Evolutionary conservation across 2,329 filamentous ascomycete genomes (phyloP).

Genomic region (Laburnicola sp.): DNA sequence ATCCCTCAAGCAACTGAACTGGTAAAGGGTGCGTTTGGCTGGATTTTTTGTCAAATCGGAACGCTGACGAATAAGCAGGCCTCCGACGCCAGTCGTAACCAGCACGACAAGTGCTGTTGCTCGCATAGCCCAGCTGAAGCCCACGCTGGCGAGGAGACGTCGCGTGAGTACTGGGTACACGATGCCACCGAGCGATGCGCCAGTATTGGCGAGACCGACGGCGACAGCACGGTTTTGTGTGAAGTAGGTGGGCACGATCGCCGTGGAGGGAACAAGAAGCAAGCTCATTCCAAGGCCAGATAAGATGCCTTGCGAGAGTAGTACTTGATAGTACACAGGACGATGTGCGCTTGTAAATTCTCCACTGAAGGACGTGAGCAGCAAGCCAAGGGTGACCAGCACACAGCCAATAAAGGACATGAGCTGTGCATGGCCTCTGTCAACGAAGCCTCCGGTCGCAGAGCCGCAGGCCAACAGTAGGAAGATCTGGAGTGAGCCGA

Average conservation of each 20-base stretch:
- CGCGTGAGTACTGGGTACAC: slow-evolving; percentile 57
- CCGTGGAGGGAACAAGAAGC: slow-evolving; percentile 20
- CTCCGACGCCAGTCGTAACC: no score
- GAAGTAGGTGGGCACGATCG: slow-evolving; percentile 28
- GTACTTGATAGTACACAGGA: slow-evolving; percentile 49
- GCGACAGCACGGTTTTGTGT: slow-evolving; percentile 60
- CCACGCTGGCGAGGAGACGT: slow-evolving; percentile 57
- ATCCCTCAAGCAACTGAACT: no score
- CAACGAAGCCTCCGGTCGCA: no score
- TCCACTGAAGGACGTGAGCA: slow-evolving; percentile 55
- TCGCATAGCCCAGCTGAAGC: slow-evolving; percentile 65
- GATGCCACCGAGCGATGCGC: slow-evolving; percentile 50
- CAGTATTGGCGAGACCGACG: slow-evolving; percentile 50
- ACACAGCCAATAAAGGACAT: slow-evolving; percentile 37
- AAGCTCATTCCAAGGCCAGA: slow-evolving; percentile 20
- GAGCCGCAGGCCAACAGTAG: no score
- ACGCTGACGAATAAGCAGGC: no score
- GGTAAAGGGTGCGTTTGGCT: no score
- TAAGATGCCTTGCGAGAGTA: slow-evolving; percentile 28
- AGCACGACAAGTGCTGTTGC: slow-evolving; percentile 44
- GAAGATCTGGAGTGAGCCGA: no score
- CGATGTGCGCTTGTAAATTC: slow-evolving; percentile 16
- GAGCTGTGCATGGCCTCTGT: not conserved
- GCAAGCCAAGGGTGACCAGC: slow-evolving; percentile 49
- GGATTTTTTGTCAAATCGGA: no score